phyloP scores from a whole-genome alignment of 1,284 basidiomycete species.

The Phellinidium pouzarii region DNA sequence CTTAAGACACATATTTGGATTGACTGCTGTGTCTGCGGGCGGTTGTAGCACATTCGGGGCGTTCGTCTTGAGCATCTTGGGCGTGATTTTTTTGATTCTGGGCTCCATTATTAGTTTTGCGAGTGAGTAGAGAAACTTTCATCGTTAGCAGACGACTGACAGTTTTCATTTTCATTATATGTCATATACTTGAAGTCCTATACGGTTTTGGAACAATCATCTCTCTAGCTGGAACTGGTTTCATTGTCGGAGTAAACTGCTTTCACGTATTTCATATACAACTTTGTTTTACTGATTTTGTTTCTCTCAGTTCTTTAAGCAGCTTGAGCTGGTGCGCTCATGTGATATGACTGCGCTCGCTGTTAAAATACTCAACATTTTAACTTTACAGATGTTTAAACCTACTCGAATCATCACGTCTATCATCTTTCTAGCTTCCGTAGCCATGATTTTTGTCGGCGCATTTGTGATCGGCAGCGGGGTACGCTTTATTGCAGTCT shows the following conservation, averaged over 20 bases:
- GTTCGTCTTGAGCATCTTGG: slow-evolving; percentile 76
- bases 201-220: slow-evolving; percentile 82
- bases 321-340: slow-evolving; percentile 66
- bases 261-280: slow-evolving; percentile 17
- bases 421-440: slow-evolving; percentile 69
- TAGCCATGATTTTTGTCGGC: slow-evolving; percentile 73
- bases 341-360: slow-evolving; percentile 15
- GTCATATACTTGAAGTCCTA: slow-evolving; percentile 44
- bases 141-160: slow-evolving; percentile 10
- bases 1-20: neutral
- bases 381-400: slow-evolving; percentile 79
- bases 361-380: neutral
- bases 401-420: slow-evolving; percentile 83
- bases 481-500: slow-evolving; percentile 35
- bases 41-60: slow-evolving; percentile 56
- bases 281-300: slow-evolving; percentile 1
- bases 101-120: slow-evolving; percentile 73
- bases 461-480: slow-evolving; percentile 70
- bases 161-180: slow-evolving; percentile 4
- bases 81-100: slow-evolving; percentile 72
- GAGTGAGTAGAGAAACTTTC: slow-evolving; percentile 39
- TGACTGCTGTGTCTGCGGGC: neutral
- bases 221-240: slow-evolving; percentile 83
- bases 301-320: slow-evolving; percentile 58
- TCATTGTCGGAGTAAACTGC: slow-evolving; percentile 70